Evolutionary conservation across 2,329 filamentous ascomycete genomes (phyloP).

Genomic region (Sporothrix phasma): DNA sequence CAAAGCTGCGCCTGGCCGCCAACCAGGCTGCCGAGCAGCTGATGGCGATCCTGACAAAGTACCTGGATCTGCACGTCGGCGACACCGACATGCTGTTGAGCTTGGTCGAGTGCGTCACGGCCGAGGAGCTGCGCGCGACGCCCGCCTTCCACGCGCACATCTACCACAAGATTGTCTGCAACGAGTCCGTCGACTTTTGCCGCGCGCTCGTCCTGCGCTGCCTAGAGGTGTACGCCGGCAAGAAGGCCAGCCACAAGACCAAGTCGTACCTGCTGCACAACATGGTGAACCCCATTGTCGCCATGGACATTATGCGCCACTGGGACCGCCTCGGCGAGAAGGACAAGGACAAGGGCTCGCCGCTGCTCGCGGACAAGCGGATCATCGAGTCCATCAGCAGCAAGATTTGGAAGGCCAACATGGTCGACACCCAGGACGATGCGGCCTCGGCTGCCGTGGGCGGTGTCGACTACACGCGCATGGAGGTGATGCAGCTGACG

Average conservation of each 20-base stretch:
- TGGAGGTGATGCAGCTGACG: conserved; percentile 91
- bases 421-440: conserved; percentile 75
- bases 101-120: conserved; percentile 73
- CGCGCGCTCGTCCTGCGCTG: conserved; percentile 73
- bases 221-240: conserved; percentile 75
- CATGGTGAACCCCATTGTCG: conserved; percentile 89
- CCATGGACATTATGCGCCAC: conserved; percentile 86
- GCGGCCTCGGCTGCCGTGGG: conserved; percentile 57
- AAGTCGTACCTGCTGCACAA: conserved; percentile 90
- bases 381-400: conserved; percentile 86
- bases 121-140: conserved; percentile 69
- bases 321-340: conserved; percentile 52
- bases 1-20: conserved; percentile 67
- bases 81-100: conserved; percentile 78
- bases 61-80: conserved; percentile 62
- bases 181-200: conserved; percentile 76
- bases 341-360: conserved; percentile 37
- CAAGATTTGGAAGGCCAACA: conserved; percentile 86
- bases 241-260: conserved; percentile 70
- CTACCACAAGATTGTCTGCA: conserved; percentile 74
- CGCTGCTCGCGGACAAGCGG: conserved; percentile 68
- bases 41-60: conserved; percentile 73
- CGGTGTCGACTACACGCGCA: conserved; percentile 88
- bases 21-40: conserved; percentile 85
- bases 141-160: conserved; percentile 72